These are phyloP conservation scores for Rhizophagus clarus DNA, from an alignment of 192 early-diverging fungal species.

Conservation along the genomic window DNA sequence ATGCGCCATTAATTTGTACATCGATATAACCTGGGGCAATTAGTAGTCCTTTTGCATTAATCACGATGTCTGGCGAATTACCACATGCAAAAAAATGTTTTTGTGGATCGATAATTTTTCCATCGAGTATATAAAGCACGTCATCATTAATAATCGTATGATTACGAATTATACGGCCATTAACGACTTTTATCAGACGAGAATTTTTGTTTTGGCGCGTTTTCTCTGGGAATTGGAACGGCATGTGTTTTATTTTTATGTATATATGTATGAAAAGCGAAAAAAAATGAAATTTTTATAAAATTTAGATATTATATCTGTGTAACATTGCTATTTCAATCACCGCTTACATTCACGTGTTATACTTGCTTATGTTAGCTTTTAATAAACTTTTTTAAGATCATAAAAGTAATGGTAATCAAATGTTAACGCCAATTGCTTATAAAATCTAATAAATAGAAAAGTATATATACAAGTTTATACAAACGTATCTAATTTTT, in stretches of 20 bases:
- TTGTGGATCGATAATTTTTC: conserved; percentile 78
- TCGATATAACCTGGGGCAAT: conserved; percentile 81
- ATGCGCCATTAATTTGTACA: conserved; percentile 82
- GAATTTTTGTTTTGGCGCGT: background rate
- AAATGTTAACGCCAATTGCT: too few relatives aligned
- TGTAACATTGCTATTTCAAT: too few relatives aligned
- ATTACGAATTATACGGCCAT: conserved; percentile 74
- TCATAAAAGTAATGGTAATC: too few relatives aligned
- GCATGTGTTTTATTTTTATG: background rate
- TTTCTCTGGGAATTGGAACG: background rate
- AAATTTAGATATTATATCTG: too few relatives aligned
- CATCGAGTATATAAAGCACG: conserved; percentile 72
- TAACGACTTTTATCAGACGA: conserved; percentile 68
- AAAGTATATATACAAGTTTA: too few relatives aligned
- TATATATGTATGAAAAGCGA: background rate
- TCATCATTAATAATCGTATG: conserved; percentile 74
- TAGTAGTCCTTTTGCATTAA: conserved; percentile 75
- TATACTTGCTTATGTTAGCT: too few relatives aligned
- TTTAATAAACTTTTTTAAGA: too few relatives aligned
- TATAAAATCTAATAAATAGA: too few relatives aligned
- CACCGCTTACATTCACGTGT: too few relatives aligned
- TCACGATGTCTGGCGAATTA: conserved; percentile 63
- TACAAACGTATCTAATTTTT: too few relatives aligned
- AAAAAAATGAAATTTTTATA: background rate
- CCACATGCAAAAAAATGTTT: conserved; percentile 69